Evolutionary conservation across 2,329 filamentous ascomycete species (phyloP), one percentile per base, ranked within the genome.

Genomic region (Cryphonectria japonica): DNA sequence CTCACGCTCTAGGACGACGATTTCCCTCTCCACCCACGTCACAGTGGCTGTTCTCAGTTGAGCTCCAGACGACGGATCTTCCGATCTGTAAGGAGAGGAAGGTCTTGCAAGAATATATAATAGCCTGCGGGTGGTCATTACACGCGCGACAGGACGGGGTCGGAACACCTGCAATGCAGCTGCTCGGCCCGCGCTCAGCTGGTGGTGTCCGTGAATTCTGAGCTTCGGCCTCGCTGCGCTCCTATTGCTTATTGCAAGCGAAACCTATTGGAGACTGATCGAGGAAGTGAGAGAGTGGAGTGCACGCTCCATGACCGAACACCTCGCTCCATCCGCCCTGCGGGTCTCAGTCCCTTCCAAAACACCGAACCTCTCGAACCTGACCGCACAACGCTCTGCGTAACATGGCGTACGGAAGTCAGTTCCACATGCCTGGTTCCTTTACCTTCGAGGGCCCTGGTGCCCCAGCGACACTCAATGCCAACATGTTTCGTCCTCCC

Each of bases 401-500:
- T 46, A 50, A 59, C 62, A 80, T 80, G 79, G 73, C 78, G n/a
- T 78, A 77, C 52, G 72, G 75, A 37, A 66, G 76, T 54, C 78
- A 78, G 46, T 79, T 78, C 67, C 77, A 78, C 61, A 70, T 79
- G 70, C 78, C 77, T 6, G 79, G 79, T 26, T 77, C 76, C 52
- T 81, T 78, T 69, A 71, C 76, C 43, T 76, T 79, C 67, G 61
- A 74, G 32, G 69, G 73, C 41, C 72, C 72, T 52, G 70, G 71
- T 7, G 43, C 77, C 34, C 69, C 73, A 9, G 74, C 78, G 26
- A 69, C 75, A 4, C 75, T 81, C 3, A 79, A 77, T 67, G 76
- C 79, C 32, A 75, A 78, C 69, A 74, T 81, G 52, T 80, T 80
- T 68, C 78, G 77, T 1, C 79, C 79, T 11, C 80, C 80, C 1